Base-by-base conservation (phyloP, 169 alveolate species). In the Plasmodium adleri region DNA sequence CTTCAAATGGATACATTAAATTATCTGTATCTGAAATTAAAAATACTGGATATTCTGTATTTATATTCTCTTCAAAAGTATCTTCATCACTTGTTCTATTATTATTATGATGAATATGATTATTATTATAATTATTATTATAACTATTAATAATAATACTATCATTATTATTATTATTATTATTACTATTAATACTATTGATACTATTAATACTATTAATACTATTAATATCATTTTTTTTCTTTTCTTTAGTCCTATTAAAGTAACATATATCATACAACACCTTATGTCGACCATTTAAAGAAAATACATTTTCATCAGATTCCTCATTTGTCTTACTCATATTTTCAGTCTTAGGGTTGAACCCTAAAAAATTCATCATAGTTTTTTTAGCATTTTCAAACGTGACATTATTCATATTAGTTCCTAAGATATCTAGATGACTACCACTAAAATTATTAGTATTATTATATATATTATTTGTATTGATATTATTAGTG, bases 1-100 rank as follows among this genome's bases (percentile, higher is more conserved):
- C 70, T 72, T 94, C 96, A 39, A 88, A 64, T 32, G 26, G 47
- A 17, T 90, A 88, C n/a, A 71, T 56, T n/a, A 74, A 26, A 59
- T 28, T 47, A 32, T 83, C 85, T 20, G 72, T 5, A 6, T 39
- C 47, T 6, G 47, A 39, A 5, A 39, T 39, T 39, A 39, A 0
- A 9, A 9, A 39, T 9, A 39, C 47, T 39, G 9, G 47, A 39
- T 39, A 39, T 39, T 39, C 10, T 5, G 5, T 39, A 39, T 39
- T 39, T 39, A 39, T 39, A 5, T 39, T 39, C 1, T 39, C 10
- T 39, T 39, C 47, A 5, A 39, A 39, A 39, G 9, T 5, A 5
- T 39, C 0, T 39, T 39, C 47, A 39, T 39, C 10, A 9, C 7
- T 39, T 39, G 7, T 39, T 9, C 47, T 39, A 39, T 39, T 39